These are phyloP conservation scores for Cairneyella variabilis DNA, from an alignment of 495 filamentous ascomycete species.

Conservation along the genomic window DNA sequence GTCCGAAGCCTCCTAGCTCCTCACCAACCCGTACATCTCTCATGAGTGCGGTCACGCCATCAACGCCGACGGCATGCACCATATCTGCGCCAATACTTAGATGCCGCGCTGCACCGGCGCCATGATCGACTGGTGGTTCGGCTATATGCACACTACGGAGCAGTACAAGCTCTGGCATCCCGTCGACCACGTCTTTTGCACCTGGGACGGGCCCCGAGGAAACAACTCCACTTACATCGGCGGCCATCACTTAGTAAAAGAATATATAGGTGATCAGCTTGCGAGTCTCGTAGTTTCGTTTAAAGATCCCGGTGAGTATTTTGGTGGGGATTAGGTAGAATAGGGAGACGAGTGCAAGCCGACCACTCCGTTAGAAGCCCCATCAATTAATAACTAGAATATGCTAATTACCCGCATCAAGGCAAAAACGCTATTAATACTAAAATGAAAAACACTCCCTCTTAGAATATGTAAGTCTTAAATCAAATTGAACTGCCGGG, in stretches of 20 bases:
- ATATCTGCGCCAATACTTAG: slow-evolving; percentile 6
- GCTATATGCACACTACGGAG: neutral
- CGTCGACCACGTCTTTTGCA: neutral
- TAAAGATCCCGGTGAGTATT: neutral
- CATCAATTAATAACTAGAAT: too few relatives aligned
- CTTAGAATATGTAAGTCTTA: too few relatives aligned
- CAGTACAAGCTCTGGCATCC: slow-evolving; percentile 16
- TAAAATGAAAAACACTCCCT: too few relatives aligned
- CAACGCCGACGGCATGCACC: slow-evolving; percentile 1
- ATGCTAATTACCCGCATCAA: too few relatives aligned
- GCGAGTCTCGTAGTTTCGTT: neutral
- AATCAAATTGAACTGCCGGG: too few relatives aligned
- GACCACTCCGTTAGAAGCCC: too few relatives aligned
- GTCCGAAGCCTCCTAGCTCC: neutral
- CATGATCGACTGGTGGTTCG: slow-evolving; percentile 13
- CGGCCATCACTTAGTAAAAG: slow-evolving; percentile 5
- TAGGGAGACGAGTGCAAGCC: too few relatives aligned
- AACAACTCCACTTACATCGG: slow-evolving; percentile 12
- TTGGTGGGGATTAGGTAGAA: neutral
- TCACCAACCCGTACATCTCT: neutral
- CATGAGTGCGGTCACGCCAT: neutral
- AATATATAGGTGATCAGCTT: slow-evolving; percentile 5
- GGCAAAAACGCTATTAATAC: too few relatives aligned
- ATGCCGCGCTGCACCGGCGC: slow-evolving; percentile 2
- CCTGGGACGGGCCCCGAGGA: slow-evolving; percentile 7